These are phyloP conservation scores for Phaeolepiota aurea DNA, from an alignment of 768 basidiomycete genomes.

Conservation along the genomic window DNA sequence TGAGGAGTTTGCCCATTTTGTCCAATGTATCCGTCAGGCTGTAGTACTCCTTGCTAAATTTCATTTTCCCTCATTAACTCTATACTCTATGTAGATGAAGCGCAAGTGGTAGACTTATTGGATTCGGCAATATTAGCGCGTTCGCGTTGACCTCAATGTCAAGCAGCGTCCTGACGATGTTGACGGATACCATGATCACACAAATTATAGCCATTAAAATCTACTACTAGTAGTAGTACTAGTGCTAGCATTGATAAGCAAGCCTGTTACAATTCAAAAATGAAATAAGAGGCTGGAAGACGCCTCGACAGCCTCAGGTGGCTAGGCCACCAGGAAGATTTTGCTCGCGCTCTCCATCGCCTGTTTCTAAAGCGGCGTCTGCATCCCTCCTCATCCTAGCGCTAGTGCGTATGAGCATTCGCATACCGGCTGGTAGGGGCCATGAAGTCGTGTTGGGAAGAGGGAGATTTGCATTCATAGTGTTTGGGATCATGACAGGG, in stretches of 20 bases:
- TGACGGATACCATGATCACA: too few relatives aligned
- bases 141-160: too few relatives aligned
- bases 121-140: neutral
- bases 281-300: too few relatives aligned
- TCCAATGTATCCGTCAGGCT: slow-evolving; percentile 68
- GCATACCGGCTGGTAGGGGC: slow-evolving; percentile 38
- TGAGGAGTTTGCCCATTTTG: slow-evolving; percentile 79
- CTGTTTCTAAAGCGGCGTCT: slow-evolving; percentile 21
- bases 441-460: slow-evolving; percentile 54
- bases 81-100: slow-evolving; percentile 21
- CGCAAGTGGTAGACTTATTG: slow-evolving; percentile 20
- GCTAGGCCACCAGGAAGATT: slow-evolving; percentile 15
- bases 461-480: slow-evolving; percentile 33
- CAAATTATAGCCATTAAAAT: too few relatives aligned
- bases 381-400: slow-evolving; percentile 33
- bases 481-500: slow-evolving; percentile 19
- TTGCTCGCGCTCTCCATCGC: slow-evolving; percentile 10
- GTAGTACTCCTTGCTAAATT: slow-evolving; percentile 36
- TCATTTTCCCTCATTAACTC: slow-evolving; percentile 1
- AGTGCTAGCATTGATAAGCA: neutral
- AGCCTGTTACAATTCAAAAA: too few relatives aligned
- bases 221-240: too few relatives aligned
- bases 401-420: slow-evolving; percentile 44
- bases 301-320: slow-evolving; percentile 24
- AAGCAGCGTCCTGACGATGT: too few relatives aligned